Conservation (phyloP, 352 stramenopile genomes). For the Globisporangium mamillatum region DNA sequence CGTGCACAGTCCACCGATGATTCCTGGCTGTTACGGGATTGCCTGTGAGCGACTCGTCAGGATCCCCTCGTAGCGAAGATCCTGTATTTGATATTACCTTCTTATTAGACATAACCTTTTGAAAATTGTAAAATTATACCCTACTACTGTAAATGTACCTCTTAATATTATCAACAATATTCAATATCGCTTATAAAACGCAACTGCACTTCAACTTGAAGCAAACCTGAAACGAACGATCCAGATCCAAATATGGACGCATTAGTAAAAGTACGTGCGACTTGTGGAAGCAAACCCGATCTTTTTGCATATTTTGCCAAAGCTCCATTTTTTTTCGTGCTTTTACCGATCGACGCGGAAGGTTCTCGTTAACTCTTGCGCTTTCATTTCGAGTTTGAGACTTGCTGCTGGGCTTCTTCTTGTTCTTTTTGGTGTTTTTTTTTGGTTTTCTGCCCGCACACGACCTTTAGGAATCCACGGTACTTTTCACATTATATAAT, state of each 20-base stretch:
- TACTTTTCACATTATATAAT: background rate
- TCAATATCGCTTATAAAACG: background rate
- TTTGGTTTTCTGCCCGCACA: background rate
- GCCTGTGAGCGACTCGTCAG: background rate
- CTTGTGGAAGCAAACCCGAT: background rate
- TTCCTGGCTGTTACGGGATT: background rate
- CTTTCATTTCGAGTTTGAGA: background rate
- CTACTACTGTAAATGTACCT: no score
- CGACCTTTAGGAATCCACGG: background rate
- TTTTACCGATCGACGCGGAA: no score
- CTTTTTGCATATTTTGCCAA: no score
- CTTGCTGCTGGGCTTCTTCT: background rate
- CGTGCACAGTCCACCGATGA: background rate
- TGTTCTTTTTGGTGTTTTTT: background rate
- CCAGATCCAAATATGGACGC: background rate
- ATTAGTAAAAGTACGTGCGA: background rate
- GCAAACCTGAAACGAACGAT: background rate
- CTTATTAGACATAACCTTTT: background rate
- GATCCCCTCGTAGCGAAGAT: background rate
- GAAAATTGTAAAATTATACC: no score
- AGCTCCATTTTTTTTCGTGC: no score
- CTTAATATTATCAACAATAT: no score
- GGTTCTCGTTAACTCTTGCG: no score
- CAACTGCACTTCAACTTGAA: background rate
- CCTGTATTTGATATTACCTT: background rate